A percentile compares a stretch with the other conserved stretches of the same genome.
These are phyloP conservation scores for Hortaea werneckii DNA, from an alignment of 2,329 filamentous ascomycete genomes.

Conservation along the genomic window DNA sequence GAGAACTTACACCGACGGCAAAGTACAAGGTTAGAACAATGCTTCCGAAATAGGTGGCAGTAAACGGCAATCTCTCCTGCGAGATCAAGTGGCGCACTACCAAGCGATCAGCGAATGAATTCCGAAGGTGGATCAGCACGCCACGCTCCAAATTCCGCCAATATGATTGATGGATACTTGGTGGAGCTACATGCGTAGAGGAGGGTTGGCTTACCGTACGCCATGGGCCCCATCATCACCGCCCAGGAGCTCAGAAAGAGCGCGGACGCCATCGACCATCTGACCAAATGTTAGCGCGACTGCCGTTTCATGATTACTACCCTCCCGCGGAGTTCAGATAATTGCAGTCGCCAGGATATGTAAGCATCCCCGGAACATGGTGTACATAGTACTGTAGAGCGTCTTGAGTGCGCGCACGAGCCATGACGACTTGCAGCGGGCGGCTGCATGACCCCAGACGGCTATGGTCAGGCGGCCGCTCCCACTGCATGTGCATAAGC, in stretches of 20 bases:
- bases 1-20: slow-evolving; percentile 71
- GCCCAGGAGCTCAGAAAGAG: slow-evolving; percentile 90
- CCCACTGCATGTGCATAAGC: slow-evolving; percentile 21
- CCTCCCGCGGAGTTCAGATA: no score
- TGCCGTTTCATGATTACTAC: no score
- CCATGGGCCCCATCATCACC: slow-evolving; percentile 81
- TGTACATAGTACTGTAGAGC: neutral
- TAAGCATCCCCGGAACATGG: neutral
- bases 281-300: slow-evolving; percentile 39
- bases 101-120: slow-evolving; percentile 6
- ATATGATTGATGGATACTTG: slow-evolving; percentile 1
- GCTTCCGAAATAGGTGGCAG: slow-evolving; percentile 86
- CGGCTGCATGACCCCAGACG: slow-evolving; percentile 16
- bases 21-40: slow-evolving; percentile 87
- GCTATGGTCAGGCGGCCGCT: slow-evolving; percentile 24
- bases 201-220: slow-evolving; percentile 47
- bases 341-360: neutral
- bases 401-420: neutral
- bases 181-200: neutral
- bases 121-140: slow-evolving; percentile 3
- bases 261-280: slow-evolving; percentile 87
- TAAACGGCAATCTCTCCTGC: slow-evolving; percentile 77
- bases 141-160: slow-evolving; percentile 4
- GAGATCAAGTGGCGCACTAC: slow-evolving; percentile 70
- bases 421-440: slow-evolving; percentile 6